These are phyloP conservation scores for Dioscorea dumetorum DNA, from an alignment of 106 monocot genomes.

Conservation along the genomic window DNA sequence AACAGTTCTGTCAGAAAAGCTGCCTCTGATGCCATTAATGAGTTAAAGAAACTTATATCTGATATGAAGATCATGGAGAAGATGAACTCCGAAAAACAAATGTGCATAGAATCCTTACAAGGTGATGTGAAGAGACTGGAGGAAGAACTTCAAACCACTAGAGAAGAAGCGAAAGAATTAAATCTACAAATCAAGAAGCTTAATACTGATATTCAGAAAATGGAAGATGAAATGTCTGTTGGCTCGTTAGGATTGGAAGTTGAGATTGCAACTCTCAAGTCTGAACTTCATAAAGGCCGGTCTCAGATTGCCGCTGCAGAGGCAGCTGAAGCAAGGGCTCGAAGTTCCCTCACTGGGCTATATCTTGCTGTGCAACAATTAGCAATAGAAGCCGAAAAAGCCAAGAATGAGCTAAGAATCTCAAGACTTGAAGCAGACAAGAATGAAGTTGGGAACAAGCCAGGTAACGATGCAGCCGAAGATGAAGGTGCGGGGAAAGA, in stretches of 20 bases:
- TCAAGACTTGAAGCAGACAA: background rate
- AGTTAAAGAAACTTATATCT: slow-evolving; percentile 7
- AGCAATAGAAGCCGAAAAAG: slow-evolving; percentile 16
- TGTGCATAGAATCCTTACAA: background rate
- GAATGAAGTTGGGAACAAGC: background rate
- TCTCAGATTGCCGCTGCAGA: slow-evolving; percentile 17
- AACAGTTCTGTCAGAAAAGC: background rate
- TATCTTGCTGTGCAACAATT: slow-evolving; percentile 16
- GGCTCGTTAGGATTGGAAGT: slow-evolving; percentile 13
- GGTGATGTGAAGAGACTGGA: slow-evolving; percentile 7
- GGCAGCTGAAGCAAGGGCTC: slow-evolving; percentile 13
- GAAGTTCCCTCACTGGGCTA: slow-evolving; percentile 4
- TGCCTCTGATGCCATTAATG: slow-evolving; percentile 1
- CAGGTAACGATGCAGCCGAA: no score
- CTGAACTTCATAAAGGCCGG: slow-evolving; percentile 18
- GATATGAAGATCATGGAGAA: slow-evolving; percentile 7
- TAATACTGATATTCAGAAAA: slow-evolving; percentile 6
- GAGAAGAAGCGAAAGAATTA: slow-evolving; percentile 6
- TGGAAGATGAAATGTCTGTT: slow-evolving; percentile 5
- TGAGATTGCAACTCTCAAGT: slow-evolving; percentile 16
- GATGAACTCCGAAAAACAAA: background rate
- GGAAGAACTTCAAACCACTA: slow-evolving; percentile 16
- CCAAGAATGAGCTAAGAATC: slow-evolving; percentile 9
- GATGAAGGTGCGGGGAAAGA: background rate
- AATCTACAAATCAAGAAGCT: slow-evolving; percentile 8